A percentile compares a stretch with the other conserved stretches of the same genome.
Evolutionary conservation across 495 filamentous ascomycete genomes (phyloP).

Genomic region (Apiosordaria backusii): DNA sequence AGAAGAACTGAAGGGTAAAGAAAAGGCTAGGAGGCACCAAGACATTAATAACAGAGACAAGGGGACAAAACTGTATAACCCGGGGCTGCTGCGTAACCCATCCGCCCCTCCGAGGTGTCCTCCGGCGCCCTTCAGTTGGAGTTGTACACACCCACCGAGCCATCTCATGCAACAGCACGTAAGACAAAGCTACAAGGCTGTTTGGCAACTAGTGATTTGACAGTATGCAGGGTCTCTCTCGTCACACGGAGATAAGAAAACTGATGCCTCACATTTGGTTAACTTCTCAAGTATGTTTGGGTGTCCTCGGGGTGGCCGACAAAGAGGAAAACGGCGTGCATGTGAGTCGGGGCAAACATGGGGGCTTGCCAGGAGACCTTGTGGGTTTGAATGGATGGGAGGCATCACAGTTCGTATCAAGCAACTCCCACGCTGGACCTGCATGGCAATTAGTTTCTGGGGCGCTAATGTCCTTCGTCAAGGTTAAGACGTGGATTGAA

Average conservation of each 20-base stretch:
- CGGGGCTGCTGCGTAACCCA: background rate
- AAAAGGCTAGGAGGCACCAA: slow-evolving; percentile 1
- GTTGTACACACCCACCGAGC: background rate
- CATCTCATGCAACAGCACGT: background rate
- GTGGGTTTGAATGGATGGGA: background rate
- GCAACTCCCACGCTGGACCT: background rate
- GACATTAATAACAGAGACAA: background rate
- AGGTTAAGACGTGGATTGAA: no score
- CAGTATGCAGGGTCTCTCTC: background rate
- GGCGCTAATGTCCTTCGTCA: background rate
- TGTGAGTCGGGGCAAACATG: background rate
- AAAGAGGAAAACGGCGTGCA: background rate
- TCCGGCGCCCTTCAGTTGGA: no score
- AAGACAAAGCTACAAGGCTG: no score
- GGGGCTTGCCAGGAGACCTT: background rate
- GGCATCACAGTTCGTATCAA: background rate
- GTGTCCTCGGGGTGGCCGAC: background rate
- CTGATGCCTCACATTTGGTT: background rate
- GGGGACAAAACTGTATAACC: background rate
- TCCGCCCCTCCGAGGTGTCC: background rate
- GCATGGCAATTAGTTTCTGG: background rate
- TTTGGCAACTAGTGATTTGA: background rate
- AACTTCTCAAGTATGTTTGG: background rate
- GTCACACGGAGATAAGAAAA: background rate
- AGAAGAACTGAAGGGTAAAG: slow-evolving; percentile 3